These are phyloP conservation scores for Myriosclerotinia scirpicola DNA, from an alignment of 2,329 filamentous ascomycete genomes.

Conservation along the genomic window DNA sequence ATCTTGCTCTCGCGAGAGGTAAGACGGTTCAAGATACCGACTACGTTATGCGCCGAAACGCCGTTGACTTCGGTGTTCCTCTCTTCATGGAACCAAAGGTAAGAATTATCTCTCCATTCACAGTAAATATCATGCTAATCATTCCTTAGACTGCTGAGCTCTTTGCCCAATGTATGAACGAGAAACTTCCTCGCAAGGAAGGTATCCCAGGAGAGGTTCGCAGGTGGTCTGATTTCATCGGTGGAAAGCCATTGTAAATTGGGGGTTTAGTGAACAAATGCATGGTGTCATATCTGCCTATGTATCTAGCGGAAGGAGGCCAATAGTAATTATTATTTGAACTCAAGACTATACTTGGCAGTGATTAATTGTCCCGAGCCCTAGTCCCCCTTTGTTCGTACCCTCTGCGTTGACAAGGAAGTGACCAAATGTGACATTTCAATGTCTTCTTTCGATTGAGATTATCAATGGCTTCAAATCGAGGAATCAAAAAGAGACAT, in stretches of 20 bases:
- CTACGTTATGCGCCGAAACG: conserved; percentile 98
- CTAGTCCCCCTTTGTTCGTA: neutral
- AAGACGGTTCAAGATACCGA: conserved; percentile 88
- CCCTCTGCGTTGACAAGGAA: too few species aligned
- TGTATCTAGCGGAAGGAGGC: neutral
- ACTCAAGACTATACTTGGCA: neutral
- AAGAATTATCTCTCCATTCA: conserved; percentile 30
- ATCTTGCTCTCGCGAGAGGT: conserved; percentile 79
- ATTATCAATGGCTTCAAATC: neutral
- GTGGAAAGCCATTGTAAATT: conserved; percentile 71
- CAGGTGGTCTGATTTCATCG: conserved; percentile 94
- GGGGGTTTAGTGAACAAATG: neutral
- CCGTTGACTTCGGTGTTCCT: conserved; percentile 96
- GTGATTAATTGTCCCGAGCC: neutral
- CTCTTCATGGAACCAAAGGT: conserved; percentile 99
- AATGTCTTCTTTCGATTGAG: neutral
- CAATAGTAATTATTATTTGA: conserved; percentile 11
- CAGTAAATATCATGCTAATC: conserved; percentile 19
- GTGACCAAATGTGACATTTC: neutral
- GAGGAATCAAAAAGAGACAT: neutral
- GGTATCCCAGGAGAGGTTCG: conserved; percentile 90
- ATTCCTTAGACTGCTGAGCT: conserved; percentile 78
- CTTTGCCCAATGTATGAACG: conserved; percentile 94
- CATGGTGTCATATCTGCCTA: neutral
- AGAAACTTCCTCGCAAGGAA: conserved; percentile 86